Base-by-base conservation (phyloP, 2,329 filamentous ascomycete genomes). In the Didymella segeticola region DNA sequence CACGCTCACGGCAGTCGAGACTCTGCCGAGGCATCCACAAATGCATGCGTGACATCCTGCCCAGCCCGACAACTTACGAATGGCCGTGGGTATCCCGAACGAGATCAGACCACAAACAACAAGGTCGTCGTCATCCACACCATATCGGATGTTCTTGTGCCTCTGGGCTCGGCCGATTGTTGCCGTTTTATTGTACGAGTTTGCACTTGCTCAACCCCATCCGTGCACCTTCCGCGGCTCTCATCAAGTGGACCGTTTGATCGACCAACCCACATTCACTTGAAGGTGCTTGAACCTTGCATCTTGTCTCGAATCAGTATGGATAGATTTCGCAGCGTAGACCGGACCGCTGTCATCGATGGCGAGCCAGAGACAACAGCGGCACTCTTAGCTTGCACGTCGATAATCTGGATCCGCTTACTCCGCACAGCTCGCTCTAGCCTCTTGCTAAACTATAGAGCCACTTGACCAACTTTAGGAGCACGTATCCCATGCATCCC, bases 201-300 rank as follows among this genome's bases (percentile, higher is more conserved):
- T 19, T 27, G 22, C 26, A 38, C 33, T 26, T 33, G 7, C 19
- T 15, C 10, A 14, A 43, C 39, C 47, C 39, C 47, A 39, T 43
- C 47, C 47, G 47, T 51, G 47, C 47, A 20, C 47, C 33, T 37
- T 20, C 29, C 47, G 38, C 29, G 20, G 23, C 22, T 7, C 25
- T 37, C 43, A 15, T 8, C 15, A 43, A 29, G 47, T 45, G 48
- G 48, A 51, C 33, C 27, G 41, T 45, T 45, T 51, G 48, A 51
- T 51, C 48, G 27, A 38, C 41, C 48, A 36, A 33, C 30, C 41
- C 26, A 42, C 27, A 19, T 9, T 17, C 15, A 29, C n/a, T 33
- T 15, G 6, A 26, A 9, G 19, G 26, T 43, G 31, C 39, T 33
- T 51, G 26, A 39, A 39, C 34, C 34, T 39, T 34, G 47, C 20